Conservation (phyloP, 805 yeast species). For the Zygoascus biomembranicola region DNA sequence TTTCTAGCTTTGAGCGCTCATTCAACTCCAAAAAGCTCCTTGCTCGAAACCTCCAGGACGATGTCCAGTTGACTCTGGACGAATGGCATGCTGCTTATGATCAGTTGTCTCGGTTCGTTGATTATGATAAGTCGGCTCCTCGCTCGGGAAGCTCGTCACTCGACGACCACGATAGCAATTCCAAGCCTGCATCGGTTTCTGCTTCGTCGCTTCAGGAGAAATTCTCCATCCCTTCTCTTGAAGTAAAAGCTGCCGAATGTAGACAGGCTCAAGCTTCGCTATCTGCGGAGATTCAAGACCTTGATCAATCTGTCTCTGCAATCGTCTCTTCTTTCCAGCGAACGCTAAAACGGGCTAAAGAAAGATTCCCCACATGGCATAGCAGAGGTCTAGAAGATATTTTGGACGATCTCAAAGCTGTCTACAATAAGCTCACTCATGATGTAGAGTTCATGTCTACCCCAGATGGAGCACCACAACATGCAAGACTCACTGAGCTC, state of each 20-base stretch:
- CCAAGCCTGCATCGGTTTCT: not conserved
- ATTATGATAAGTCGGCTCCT: not conserved
- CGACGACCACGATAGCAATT: not conserved
- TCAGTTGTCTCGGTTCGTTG: not conserved
- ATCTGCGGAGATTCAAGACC: not conserved
- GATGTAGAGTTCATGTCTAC: not conserved
- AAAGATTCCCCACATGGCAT: not conserved
- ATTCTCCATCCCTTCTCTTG: not conserved
- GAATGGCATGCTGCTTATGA: not conserved
- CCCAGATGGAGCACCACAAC: not conserved
- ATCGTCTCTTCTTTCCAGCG: not conserved
- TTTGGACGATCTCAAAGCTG: conserved; percentile 1
- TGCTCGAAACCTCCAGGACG: conserved; percentile 18
- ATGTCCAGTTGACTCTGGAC: conserved; percentile 6
- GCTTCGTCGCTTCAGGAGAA: not conserved
- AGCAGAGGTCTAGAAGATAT: not conserved
- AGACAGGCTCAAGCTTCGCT: not conserved
- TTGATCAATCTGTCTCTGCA: not conserved
- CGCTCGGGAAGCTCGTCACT: not conserved
- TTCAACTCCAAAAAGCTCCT: conserved; percentile 18
- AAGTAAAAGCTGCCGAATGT: not conserved
- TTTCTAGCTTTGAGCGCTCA: conserved; percentile 16
- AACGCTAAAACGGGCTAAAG: not conserved
- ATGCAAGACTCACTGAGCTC: conserved; percentile 4
- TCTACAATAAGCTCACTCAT: not conserved